phyloP scores from a whole-genome alignment of 2,329 filamentous ascomycete species.

The Ascomycota sp. region DNA sequence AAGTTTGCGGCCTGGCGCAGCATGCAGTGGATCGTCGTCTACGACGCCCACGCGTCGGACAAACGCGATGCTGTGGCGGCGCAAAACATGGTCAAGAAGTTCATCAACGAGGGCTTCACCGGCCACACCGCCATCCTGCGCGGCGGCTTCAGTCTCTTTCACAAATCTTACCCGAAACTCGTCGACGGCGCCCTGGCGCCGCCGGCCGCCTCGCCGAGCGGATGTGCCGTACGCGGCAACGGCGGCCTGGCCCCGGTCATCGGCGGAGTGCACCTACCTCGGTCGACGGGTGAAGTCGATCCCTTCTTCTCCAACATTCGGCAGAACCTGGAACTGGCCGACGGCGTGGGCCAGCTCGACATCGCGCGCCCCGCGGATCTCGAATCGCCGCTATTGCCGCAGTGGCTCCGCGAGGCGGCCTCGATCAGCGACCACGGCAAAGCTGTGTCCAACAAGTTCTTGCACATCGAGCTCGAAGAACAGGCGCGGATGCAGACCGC shows the following conservation, averaged over 20 bases:
- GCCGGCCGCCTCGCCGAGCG: conserved; percentile 4
- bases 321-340: conserved; percentile 87
- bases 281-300: conserved; percentile 46
- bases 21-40: conserved; percentile 63
- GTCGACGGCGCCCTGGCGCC: conserved; percentile 31
- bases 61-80: conserved; percentile 64
- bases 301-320: conserved; percentile 94
- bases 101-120: conserved; percentile 61
- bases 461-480: conserved; percentile 67
- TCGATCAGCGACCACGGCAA: conserved; percentile 54
- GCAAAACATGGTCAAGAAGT: conserved; percentile 83
- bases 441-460: conserved; percentile 60
- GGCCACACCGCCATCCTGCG: conserved; percentile 57
- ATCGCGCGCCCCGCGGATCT: conserved; percentile 25
- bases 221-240: conserved; percentile 10
- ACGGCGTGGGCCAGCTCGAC: conserved; percentile 74
- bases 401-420: conserved; percentile 56
- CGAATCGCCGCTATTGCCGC: conserved; percentile 37
- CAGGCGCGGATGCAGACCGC: conserved; percentile 83
- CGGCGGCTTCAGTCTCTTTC: conserved; percentile 64
- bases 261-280: conserved; percentile 70
- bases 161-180: conserved; percentile 40
- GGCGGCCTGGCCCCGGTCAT: conserved; percentile 47
- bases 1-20: conserved; percentile 61
- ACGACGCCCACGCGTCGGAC: conserved; percentile 59